Evolutionary conservation across 768 basidiomycete species (phyloP), one percentile per base, ranked within the genome.

Genomic region (Collybia mongolica): DNA sequence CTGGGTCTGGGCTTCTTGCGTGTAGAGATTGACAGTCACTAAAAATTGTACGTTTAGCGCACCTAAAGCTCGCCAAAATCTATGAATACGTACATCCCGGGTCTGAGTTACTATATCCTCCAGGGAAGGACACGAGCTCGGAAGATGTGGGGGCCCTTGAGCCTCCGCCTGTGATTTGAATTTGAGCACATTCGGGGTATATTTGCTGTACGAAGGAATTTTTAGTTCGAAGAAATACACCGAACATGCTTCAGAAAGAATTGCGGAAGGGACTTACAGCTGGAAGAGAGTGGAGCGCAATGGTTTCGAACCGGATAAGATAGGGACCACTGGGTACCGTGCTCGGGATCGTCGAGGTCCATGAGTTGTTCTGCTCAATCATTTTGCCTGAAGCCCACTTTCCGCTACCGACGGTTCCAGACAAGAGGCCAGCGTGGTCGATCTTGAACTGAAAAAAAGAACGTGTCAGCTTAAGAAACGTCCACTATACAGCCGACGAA

Each of bases 101-200:
- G 56, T 77, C 74, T 24, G 60, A 65, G 43, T 65, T 67, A 29
- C 65, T 70, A 60, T 78, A 78, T 2, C 60, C 76, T 18, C 74
- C 76, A n/a, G 76, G 76, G 70, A 76, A 75, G 6, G 66, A 62
- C 20, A 78, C 75, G 39, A 79, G 77, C 53, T 82, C 70, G 26
- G 65, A 66, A 18, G 67, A 48, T 2, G 72, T 71, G 1, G 76
- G 76, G 1, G 69, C 68, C 8, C 66, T 54, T 46, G 54, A 65
- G 6, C 76, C 76, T 24, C 74, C 72, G 24, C 69, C 71, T 19
- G 70, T 72, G 49, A 77, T 74, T 24, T 56, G 50, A 19, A 76
- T 63, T 54, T 77, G 75, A 12, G 75, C 75, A 46, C 75, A 76
- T 59, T 84, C 81, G 0, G 86, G 83, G 60, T 90, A 90, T 64